phyloP scores from a whole-genome alignment of 2,329 filamentous ascomycete genomes.

The Alternaria sp. region DNA sequence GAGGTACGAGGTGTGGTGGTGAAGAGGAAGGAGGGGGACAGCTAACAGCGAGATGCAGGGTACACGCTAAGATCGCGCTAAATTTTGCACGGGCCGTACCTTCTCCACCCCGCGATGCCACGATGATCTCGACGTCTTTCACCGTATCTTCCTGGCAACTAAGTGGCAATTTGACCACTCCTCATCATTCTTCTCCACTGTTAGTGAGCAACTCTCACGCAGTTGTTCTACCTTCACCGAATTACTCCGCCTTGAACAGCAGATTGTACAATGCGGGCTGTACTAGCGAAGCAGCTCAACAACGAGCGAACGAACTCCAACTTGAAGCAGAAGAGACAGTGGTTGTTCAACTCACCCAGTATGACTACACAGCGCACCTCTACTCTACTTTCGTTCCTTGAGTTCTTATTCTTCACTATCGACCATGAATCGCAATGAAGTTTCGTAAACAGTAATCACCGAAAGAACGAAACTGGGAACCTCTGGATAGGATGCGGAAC shows the following conservation, averaged over 20 bases:
- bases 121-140: background rate
- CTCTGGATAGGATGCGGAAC: too few species aligned
- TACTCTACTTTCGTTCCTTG: background rate
- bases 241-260: background rate
- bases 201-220: background rate
- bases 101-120: slow-evolving; percentile 1
- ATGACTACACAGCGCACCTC: background rate
- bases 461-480: background rate
- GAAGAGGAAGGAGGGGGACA: background rate
- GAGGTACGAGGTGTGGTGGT: background rate
- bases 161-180: background rate
- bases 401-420: background rate
- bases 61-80: slow-evolving; percentile 6
- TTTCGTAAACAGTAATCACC: background rate
- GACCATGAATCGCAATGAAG: background rate
- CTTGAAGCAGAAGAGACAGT: background rate
- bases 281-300: background rate
- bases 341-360: background rate
- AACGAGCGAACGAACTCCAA: background rate
- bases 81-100: slow-evolving; percentile 8
- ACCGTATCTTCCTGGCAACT: background rate
- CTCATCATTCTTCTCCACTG: background rate
- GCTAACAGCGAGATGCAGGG: slow-evolving; percentile 4
- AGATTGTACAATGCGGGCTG: background rate
- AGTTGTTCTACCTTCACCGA: background rate